phyloP scores from a whole-genome alignment of 192 early-diverging fungal genomes.

The Jimgerdemannia lactiflua region DNA sequence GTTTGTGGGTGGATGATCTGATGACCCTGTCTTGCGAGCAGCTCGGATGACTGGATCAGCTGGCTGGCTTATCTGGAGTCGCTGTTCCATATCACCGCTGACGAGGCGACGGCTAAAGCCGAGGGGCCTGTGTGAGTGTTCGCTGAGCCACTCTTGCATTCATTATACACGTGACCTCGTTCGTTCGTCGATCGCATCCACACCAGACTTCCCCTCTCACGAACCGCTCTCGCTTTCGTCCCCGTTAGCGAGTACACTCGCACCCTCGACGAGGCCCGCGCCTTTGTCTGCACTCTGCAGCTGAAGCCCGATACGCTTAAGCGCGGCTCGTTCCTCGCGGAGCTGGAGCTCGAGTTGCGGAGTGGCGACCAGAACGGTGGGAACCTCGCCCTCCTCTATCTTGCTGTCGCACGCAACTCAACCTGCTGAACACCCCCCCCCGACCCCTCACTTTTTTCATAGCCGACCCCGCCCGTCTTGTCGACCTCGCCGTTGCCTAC shows the following conservation, averaged over 20 bases:
- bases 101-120: constrained; percentile 26
- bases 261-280: constrained; percentile 34
- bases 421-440: background rate
- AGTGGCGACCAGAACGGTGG: background rate
- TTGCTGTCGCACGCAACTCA: no score
- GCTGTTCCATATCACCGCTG: constrained; percentile 35
- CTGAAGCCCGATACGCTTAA: constrained; percentile 34
- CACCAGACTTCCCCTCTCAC: no score
- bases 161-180: no score
- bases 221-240: background rate
- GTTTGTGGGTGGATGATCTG: background rate
- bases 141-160: background rate
- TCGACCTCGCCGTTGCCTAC: constrained; percentile 50
- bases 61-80: constrained; percentile 63
- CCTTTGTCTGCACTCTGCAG: constrained; percentile 35
- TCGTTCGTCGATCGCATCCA: no score
- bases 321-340: constrained; percentile 71
- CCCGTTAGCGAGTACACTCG: background rate
- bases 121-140: background rate
- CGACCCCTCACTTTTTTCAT: background rate
- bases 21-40: constrained; percentile 4
- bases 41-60: constrained; percentile 74
- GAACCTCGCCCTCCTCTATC: background rate
- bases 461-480: background rate
- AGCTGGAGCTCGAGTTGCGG: constrained; percentile 33